Evolutionary conservation across 1,139 yeast species (phyloP), one percentile per base, ranked within the genome.

Genomic region (Sugiyamaella paludigena): DNA sequence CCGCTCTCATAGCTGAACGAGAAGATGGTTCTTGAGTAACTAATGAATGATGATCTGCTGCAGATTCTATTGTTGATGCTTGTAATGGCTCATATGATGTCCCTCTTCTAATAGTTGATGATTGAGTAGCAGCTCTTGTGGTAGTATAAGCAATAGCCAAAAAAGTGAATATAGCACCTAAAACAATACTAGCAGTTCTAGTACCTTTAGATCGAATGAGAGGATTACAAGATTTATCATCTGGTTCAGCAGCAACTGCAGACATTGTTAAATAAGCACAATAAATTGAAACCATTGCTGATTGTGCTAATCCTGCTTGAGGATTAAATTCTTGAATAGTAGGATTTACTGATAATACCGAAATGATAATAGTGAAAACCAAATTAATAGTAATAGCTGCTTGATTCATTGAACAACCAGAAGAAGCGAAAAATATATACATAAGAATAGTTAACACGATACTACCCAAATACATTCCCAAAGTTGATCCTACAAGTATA

Each of bases 241-340:
- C 98, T 0, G 98, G 99, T 66, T 92, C 98, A 8, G 96, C 83
- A 0, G 96, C 86, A 57, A 94, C 95, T 0, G 98, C 98, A 58
- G 95, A 84, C 77, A 92, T 80, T 5, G 92, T 83, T 57, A 94
- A 73, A 65, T 94, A 94, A 0, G 98, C 86, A 68, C 98, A 88
- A 68, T 94, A 94, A 38, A 89, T 78, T 13, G 94, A 85, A 33
- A 94, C 98, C 94, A 94, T 91, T 16, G 96, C 91, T 9, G 96
- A 80, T 70, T 94, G 99, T 1, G 98, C 98, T 48, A 94, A 74
- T 0, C 98, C 99, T 1, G 97, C 96, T 58, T 86, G 88, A 3
- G 98, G 95, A 65, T 94, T 94, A 61, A 79, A 81, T 63, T 88
- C 98, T 68, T 92, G 98, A 33, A 94, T 83, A 13, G 78, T 78